Conservation (phyloP, 2,329 filamentous ascomycete genomes). For the Hortaea sp. region DNA sequence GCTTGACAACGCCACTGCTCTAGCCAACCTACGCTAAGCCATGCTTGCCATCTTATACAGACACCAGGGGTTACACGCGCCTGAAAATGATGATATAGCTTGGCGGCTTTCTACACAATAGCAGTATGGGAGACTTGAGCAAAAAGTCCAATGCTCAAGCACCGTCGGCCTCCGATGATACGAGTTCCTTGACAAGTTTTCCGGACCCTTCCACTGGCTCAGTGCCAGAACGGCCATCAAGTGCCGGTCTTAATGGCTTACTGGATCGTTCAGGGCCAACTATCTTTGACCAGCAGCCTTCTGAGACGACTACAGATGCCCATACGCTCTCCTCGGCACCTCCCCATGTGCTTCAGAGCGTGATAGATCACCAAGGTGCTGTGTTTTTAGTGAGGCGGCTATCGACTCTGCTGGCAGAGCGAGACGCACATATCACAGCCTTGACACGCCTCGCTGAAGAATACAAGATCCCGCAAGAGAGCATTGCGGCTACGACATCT, state of each 20-base stretch:
- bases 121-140: conserved; percentile 9
- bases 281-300: conserved; percentile 21
- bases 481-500: conserved; percentile 17
- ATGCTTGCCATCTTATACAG: background rate
- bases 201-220: conserved; percentile 16
- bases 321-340: conserved; percentile 19
- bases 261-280: conserved; percentile 21
- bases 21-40: background rate
- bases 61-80: background rate
- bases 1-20: background rate
- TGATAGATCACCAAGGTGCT: conserved; percentile 22
- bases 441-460: conserved; percentile 23
- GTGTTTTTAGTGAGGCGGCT: conserved; percentile 20
- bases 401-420: conserved; percentile 19
- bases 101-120: no score
- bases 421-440: conserved; percentile 26
- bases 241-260: conserved; percentile 14
- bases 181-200: conserved; percentile 21
- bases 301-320: conserved; percentile 10
- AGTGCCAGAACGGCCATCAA: background rate
- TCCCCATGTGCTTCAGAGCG: conserved; percentile 12
- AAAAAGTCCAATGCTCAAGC: conserved; percentile 6
- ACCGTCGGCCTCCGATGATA: conserved; percentile 10
- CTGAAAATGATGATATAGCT: no score
- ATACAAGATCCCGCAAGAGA: conserved; percentile 19